Evolutionary conservation across 163 green algal genomes (phyloP).

Genomic region (Scenedesmus sp.): DNA sequence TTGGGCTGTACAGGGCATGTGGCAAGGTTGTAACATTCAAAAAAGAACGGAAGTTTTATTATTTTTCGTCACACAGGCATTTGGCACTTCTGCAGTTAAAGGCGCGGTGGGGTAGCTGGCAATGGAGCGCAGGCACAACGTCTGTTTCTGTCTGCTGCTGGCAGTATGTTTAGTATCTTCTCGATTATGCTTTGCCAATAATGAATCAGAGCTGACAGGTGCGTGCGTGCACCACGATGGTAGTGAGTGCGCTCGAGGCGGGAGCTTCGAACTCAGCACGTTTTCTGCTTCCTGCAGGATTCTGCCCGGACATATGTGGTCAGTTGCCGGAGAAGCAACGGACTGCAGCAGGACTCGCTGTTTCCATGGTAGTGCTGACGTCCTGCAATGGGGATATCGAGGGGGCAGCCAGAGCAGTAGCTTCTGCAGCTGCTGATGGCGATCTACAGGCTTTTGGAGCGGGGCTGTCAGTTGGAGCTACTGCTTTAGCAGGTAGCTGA

Average conservation of each 20-base stretch:
- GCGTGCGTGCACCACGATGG: neutral
- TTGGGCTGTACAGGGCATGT: neutral
- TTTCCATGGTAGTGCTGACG: constrained; percentile 49
- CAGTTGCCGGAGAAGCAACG: constrained; percentile 27
- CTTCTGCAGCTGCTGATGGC: constrained; percentile 38
- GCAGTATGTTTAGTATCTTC: neutral
- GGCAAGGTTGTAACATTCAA: neutral
- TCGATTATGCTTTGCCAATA: neutral
- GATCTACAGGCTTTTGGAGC: constrained; percentile 42
- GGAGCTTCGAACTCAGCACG: neutral
- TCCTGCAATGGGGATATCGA: constrained; percentile 47
- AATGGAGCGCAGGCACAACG: constrained; percentile 10
- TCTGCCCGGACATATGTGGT: constrained; percentile 41
- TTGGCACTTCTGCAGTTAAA: neutral
- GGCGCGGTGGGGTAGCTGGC: neutral
- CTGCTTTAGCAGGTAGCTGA: constrained; percentile 25
- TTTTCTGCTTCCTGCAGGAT: neutral
- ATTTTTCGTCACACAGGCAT: neutral
- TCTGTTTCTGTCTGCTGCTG: neutral
- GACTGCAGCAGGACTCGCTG: constrained; percentile 36
- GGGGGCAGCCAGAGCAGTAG: constrained; percentile 47
- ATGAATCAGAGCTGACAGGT: neutral
- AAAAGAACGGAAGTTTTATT: neutral
- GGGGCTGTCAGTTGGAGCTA: constrained; percentile 42
- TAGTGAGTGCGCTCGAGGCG: neutral